Base-by-base conservation (phyloP, 148 eudicot genomes). In the Talinum fruticosum region DNA sequence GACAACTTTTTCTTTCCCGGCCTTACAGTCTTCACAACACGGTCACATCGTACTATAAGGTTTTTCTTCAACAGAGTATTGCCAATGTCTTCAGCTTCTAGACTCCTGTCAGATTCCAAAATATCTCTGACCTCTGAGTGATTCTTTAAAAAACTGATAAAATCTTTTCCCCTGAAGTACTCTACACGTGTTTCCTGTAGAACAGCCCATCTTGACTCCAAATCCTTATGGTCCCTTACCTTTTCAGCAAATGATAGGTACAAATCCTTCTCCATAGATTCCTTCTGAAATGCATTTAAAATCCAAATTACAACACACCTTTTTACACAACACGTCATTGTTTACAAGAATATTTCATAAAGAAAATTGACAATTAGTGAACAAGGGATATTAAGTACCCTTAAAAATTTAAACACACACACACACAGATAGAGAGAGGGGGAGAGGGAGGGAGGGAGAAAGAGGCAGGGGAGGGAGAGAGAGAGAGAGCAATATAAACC, bases 171-270 rank as follows among this genome's bases (percentile, higher is more conserved):
- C 81, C 97, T 89, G 75, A 96, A 96, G 85, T 96, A 96, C 85
- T 96, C 97, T 66, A 96, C 99, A 21, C 98, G 96, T 28, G 98
- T 93, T 87, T 96, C 99, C 82, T 93, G 99, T 76, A 93, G 82
- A 73, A 96, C 93, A 73, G 97, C 99, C 99, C 99, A 96, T 83
- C 99, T 90, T 59, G 99, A 96, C 76, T 89, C 97, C 80, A 93
- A 78, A 69, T 85, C 97, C 84, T 96, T 96, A 80, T 96, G 94
- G 81, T 93, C 92, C 81, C 99, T 89, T 72, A 93, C 89, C 88
- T 90, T 96, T 87, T 96, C 99, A 75, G 97, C 99, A 84, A 96
- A 90, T 78, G 90, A 77, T 83, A 91, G 87, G 76, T 91, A 91
- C 23, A 85, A 91, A 81, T 93, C 97, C 83, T 89, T 91, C 76